Evolutionary conservation across 2,329 filamentous ascomycete genomes (phyloP).

Genomic region (Anthostomella pinea): DNA sequence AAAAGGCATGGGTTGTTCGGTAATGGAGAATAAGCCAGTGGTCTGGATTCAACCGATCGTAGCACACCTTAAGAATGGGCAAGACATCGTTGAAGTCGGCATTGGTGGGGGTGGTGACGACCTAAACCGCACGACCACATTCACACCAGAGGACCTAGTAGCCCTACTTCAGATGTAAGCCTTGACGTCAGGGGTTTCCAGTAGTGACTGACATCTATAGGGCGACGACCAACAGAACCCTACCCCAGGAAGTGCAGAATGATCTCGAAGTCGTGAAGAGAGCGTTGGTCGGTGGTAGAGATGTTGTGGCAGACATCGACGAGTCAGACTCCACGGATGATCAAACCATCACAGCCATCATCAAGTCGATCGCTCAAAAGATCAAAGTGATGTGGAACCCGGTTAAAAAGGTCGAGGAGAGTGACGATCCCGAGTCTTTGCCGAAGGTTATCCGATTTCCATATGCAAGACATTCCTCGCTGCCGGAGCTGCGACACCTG

Average conservation of each 20-base stretch:
- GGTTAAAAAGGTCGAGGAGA: slow-evolving; percentile 8
- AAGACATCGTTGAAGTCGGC: slow-evolving; percentile 68
- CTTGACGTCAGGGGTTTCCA: not conserved
- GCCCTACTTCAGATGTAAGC: slow-evolving; percentile 42
- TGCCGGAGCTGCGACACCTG: slow-evolving; percentile 71
- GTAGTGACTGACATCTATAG: slow-evolving; percentile 8
- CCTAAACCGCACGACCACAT: slow-evolving; percentile 62
- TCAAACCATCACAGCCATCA: slow-evolving; percentile 5
- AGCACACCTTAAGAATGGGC: slow-evolving; percentile 56
- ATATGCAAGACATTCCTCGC: slow-evolving; percentile 87
- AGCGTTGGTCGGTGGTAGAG: slow-evolving; percentile 28
- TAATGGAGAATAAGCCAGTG: slow-evolving; percentile 46
- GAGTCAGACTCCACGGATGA: slow-evolving; percentile 26
- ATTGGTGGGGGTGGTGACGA: slow-evolving; percentile 78
- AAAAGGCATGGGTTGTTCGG: slow-evolving; percentile 60
- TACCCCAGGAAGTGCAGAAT: slow-evolving; percentile 6
- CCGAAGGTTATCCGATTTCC: slow-evolving; percentile 61
- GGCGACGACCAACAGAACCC: slow-evolving; percentile 1
- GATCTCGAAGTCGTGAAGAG: slow-evolving; percentile 18
- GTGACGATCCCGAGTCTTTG: slow-evolving; percentile 19
- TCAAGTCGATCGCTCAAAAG: slow-evolving; percentile 16
- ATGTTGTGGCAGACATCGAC: slow-evolving; percentile 34
- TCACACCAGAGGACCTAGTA: slow-evolving; percentile 52
- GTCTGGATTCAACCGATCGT: slow-evolving; percentile 81
- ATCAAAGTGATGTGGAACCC: slow-evolving; percentile 12